These are phyloP conservation scores for Lactifluus subvellereus DNA, from an alignment of 768 basidiomycete genomes.

Conservation along the genomic window DNA sequence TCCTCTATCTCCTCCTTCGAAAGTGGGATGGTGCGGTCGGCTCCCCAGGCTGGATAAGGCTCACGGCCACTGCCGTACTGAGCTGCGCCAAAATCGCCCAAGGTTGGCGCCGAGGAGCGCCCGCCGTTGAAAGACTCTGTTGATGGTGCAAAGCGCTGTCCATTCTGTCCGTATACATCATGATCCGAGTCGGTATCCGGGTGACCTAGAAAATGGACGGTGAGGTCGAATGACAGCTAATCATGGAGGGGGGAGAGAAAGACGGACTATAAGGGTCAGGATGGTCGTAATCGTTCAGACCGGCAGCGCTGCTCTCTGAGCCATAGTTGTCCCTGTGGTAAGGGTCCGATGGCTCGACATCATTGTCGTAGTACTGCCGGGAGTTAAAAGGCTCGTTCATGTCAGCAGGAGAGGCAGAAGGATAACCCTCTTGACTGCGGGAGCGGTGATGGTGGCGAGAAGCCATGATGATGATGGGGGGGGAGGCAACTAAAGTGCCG, in stretches of 20 bases:
- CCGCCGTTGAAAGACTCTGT: constrained; percentile 68
- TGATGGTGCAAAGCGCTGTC: constrained; percentile 63
- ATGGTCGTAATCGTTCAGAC: constrained; percentile 54
- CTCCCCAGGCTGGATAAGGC: constrained; percentile 91
- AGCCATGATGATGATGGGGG: constrained; percentile 33
- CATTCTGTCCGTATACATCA: constrained; percentile 65
- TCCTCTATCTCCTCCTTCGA: constrained; percentile 99
- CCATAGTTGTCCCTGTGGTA: constrained; percentile 60
- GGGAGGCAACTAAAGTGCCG: neutral
- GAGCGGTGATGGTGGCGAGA: constrained; percentile 53
- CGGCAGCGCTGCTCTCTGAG: constrained; percentile 65
- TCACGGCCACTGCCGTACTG: constrained; percentile 52
- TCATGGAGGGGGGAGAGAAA: no score
- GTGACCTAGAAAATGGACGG: constrained; percentile 41
- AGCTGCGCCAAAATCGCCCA: constrained; percentile 53
- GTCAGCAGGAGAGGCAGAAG: constrained; percentile 53
- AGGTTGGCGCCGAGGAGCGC: constrained; percentile 70
- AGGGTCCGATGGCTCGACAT: constrained; percentile 63
- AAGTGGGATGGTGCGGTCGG: constrained; percentile 90
- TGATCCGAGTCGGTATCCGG: constrained; percentile 83
- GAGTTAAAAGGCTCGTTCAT: constrained; percentile 59
- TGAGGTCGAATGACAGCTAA: neutral
- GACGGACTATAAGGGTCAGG: constrained; percentile 45
- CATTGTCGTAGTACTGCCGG: constrained; percentile 60
- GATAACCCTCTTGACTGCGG: constrained; percentile 54